Percentiles rank a stretch among this genome's conserved stretches.
phyloP scores from a whole-genome alignment of 1,284 basidiomycete species.

The Marasmius tenuissimus region DNA sequence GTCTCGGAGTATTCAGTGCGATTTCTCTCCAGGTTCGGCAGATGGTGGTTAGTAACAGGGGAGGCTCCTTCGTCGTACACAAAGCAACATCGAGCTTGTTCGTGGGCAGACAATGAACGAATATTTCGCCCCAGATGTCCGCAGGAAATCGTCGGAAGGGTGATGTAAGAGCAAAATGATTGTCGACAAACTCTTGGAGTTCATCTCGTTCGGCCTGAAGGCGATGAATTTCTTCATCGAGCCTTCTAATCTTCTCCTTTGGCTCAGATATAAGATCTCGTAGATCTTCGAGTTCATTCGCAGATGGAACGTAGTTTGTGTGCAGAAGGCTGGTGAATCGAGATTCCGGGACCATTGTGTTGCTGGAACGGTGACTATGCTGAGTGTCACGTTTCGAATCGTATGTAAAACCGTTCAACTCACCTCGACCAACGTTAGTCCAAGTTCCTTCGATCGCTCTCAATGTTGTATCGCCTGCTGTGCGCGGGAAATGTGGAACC shows the following conservation, averaged over 20 bases:
- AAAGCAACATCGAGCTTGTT: not conserved
- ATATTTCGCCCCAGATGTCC: conserved; percentile 5
- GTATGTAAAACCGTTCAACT: no score
- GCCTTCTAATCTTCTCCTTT: not conserved
- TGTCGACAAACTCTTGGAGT: not conserved
- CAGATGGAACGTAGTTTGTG: not conserved
- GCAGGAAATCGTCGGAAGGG: conserved; percentile 3
- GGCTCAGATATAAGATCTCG: not conserved
- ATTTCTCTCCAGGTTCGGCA: conserved; percentile 1
- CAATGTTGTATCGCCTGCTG: no score
- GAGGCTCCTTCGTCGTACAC: not conserved
- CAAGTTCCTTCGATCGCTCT: no score
- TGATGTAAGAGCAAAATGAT: conserved; percentile 1
- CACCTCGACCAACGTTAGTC: no score
- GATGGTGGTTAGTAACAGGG: not conserved
- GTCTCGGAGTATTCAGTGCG: not conserved
- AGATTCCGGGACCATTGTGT: not conserved
- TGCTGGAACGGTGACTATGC: no score
- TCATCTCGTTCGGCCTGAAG: not conserved
- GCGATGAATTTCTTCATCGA: not conserved
- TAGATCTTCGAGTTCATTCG: not conserved
- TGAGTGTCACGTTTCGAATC: no score
- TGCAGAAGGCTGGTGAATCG: not conserved
- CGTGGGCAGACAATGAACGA: conserved; percentile 5
- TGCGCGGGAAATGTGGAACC: no score